These are phyloP conservation scores for Exophiala xenobiotica DNA, from an alignment of 2,329 filamentous ascomycete species.

Conservation along the genomic window DNA sequence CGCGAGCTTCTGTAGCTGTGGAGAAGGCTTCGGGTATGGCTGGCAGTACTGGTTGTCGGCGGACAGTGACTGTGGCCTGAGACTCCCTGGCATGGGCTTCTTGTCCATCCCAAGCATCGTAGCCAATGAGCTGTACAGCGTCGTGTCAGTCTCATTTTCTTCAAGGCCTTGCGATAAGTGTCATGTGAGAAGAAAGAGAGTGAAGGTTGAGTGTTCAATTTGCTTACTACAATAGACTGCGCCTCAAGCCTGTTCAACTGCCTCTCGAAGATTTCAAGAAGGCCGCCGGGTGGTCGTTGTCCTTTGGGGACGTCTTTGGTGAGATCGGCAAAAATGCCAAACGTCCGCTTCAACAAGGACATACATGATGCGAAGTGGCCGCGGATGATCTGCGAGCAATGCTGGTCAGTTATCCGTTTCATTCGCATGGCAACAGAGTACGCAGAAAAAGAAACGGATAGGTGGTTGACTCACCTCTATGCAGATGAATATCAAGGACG, in stretches of 20 bases:
- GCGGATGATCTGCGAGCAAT: slow-evolving; percentile 26
- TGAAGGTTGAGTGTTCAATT: too few relatives aligned
- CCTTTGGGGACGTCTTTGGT: neutral
- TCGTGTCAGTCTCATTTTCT: neutral
- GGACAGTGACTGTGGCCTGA: too few relatives aligned
- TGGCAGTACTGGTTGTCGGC: too few relatives aligned
- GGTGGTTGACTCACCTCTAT: slow-evolving; percentile 30
- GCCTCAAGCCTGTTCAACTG: slow-evolving; percentile 10
- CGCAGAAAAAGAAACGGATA: too few relatives aligned
- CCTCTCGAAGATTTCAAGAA: slow-evolving; percentile 14
- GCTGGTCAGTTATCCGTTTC: too few relatives aligned
- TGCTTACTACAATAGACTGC: neutral
- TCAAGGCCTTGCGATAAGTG: neutral
- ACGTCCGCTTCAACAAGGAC: slow-evolving; percentile 26
- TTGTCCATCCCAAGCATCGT: neutral
- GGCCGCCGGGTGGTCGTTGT: slow-evolving; percentile 11
- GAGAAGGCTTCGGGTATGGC: neutral
- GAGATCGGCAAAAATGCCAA: slow-evolving; percentile 29
- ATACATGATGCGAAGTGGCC: slow-evolving; percentile 30
- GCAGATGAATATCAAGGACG: slow-evolving; percentile 29
- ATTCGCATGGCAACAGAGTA: too few relatives aligned
- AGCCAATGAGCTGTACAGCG: neutral
- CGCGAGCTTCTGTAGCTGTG: neutral
- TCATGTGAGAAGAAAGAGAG: neutral
- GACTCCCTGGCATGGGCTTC: too few relatives aligned